Percentiles rank a stretch among this genome's conserved stretches.
Conservation (phyloP, 106 monocot genomes). For the Dioscorea alata region DNA sequence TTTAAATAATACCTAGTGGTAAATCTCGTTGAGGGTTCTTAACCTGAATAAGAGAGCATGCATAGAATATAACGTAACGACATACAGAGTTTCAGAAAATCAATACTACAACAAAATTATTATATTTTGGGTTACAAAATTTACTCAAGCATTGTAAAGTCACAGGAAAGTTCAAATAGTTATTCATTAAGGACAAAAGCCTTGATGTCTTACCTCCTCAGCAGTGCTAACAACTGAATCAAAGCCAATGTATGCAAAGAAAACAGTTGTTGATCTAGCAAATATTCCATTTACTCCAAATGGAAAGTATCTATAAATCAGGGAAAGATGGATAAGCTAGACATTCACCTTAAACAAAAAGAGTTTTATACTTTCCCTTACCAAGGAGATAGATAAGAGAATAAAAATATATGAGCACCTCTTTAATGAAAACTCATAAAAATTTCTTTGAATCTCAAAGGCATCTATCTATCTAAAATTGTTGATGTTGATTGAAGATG, state of each 20-base stretch:
- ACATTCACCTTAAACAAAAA: not conserved
- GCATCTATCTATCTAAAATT: too few relatives aligned
- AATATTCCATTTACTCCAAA: slow-evolving; percentile 91
- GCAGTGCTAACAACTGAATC: slow-evolving; percentile 95
- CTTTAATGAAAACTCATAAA: too few relatives aligned
- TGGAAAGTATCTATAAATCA: slow-evolving; percentile 71
- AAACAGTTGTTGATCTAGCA: slow-evolving; percentile 89
- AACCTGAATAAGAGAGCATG: slow-evolving; percentile 46
- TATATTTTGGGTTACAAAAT: too few relatives aligned
- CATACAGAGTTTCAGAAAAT: too few relatives aligned
- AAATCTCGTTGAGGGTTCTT: slow-evolving; percentile 91
- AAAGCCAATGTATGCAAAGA: slow-evolving; percentile 97
- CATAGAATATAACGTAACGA: not conserved
- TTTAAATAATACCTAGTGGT: slow-evolving; percentile 78
- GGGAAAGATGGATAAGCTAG: not conserved
- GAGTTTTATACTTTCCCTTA: slow-evolving; percentile 7
- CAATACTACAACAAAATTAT: too few relatives aligned
- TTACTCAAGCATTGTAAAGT: too few relatives aligned
- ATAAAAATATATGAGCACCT: slow-evolving; percentile 32
- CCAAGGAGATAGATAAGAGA: slow-evolving; percentile 16
- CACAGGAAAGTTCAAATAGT: too few relatives aligned
- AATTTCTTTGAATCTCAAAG: too few relatives aligned
- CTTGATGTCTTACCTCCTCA: slow-evolving; percentile 64
- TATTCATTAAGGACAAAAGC: too few relatives aligned
- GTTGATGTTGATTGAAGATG: too few relatives aligned